Conservation (phyloP, 352 stramenopile genomes). For the Phytophthora sp. region DNA sequence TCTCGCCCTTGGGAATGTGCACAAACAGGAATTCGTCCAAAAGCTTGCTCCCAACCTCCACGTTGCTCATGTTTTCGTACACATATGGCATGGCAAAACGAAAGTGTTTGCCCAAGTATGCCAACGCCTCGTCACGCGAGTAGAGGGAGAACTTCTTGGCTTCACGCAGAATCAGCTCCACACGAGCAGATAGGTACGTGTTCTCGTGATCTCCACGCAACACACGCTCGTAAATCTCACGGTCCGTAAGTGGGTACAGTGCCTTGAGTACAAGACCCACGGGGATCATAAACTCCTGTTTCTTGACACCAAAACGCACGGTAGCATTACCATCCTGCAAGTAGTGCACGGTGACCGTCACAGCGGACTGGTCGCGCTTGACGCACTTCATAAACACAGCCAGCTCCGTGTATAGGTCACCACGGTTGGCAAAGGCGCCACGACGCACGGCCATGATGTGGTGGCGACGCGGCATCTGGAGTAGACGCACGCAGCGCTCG, state of each 20-base stretch:
- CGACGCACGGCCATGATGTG: conserved; percentile 95
- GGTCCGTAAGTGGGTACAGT: conserved; percentile 90
- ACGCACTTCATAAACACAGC: conserved; percentile 98
- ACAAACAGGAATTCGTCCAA: conserved; percentile 97
- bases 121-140: conserved; percentile 86
- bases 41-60: conserved; percentile 90
- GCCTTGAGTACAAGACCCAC: conserved; percentile 97
- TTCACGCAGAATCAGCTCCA: conserved; percentile 98
- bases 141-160: conserved; percentile 94
- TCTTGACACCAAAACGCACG: conserved; percentile 96
- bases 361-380: conserved; percentile 93
- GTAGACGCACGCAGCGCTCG: conserved; percentile 97
- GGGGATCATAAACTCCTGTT: conserved; percentile 99
- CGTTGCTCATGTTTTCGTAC: conserved; percentile 87
- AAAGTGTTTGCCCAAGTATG: conserved; percentile 98
- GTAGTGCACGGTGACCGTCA: conserved; percentile 99
- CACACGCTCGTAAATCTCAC: conserved; percentile 98
- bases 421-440: conserved; percentile 97
- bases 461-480: conserved; percentile 94
- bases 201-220: conserved; percentile 95
- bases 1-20: conserved; percentile 93
- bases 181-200: conserved; percentile 96
- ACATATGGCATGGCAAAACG: conserved; percentile 90
- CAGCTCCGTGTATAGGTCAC: conserved; percentile 96
- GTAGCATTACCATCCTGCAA: conserved; percentile 96